Conservation (phyloP, 768 basidiomycete genomes). For the Lentinula sp. region DNA sequence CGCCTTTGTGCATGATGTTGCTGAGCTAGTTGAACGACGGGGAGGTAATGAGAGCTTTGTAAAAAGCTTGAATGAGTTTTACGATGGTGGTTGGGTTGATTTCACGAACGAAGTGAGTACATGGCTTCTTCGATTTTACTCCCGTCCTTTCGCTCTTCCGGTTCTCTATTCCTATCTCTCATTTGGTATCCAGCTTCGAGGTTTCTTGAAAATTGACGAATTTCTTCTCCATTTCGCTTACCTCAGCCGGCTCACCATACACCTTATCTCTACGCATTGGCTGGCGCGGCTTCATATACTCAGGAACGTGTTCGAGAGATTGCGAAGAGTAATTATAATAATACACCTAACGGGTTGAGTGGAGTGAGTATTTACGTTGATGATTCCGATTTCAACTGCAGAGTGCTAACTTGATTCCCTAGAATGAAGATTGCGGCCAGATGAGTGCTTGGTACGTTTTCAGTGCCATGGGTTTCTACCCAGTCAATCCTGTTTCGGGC, state of each 20-base stretch:
- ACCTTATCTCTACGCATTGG: slow-evolving; percentile 74
- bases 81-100: slow-evolving; percentile 64
- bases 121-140: neutral
- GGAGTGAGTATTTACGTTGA: slow-evolving; percentile 40
- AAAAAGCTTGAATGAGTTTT: slow-evolving; percentile 55
- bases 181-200: neutral
- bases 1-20: slow-evolving; percentile 68
- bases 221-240: neutral
- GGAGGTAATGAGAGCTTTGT: slow-evolving; percentile 68
- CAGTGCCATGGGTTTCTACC: slow-evolving; percentile 79
- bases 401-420: neutral
- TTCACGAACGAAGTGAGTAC: slow-evolving; percentile 69
- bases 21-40: slow-evolving; percentile 51
- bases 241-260: slow-evolving; percentile 78
- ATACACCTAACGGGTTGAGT: slow-evolving; percentile 61
- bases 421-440: slow-evolving; percentile 90
- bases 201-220: neutral
- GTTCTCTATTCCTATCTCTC: neutral
- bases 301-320: slow-evolving; percentile 70
- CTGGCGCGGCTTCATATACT: slow-evolving; percentile 63
- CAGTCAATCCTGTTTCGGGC: slow-evolving; percentile 74
- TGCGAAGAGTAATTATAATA: slow-evolving; percentile 58
- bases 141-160: no score
- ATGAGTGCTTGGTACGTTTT: slow-evolving; percentile 91
- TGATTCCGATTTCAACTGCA: neutral